Base-by-base conservation (phyloP, 2,329 filamentous ascomycete genomes). In the Calycina herbarum region DNA sequence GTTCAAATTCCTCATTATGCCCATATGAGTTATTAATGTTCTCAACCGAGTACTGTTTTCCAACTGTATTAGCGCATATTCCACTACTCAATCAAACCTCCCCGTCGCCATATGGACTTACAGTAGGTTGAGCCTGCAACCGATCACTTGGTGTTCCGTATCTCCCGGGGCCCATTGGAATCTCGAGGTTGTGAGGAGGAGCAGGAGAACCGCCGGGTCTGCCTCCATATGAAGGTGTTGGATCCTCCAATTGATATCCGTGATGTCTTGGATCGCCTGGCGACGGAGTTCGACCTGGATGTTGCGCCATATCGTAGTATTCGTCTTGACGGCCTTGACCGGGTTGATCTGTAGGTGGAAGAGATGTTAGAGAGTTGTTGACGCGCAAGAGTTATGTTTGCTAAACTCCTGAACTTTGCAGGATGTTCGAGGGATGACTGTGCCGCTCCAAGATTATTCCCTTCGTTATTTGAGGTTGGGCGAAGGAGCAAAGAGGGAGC, bases 241-340 rank as follows among this genome's bases (percentile, higher is more conserved):
- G 86, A 77, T 96, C 91, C 57, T 95, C 89, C 58, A 96, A 84
- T 76, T 96, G 91, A 77, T 97, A 96, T 70, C 89, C 86, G 72
- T 89, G 86, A 66, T 86, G 86, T 17, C 90, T 80, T 33, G 90
- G 91, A 70, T 92, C 89, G 59, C 87, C 89, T 40, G 92, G 92
- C 58, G 92, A 95, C 62, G 92, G 91, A 64, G 91, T 87, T 71
- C 89, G 86, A 77, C 84, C 82, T 71, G 83, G 71, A 69, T 73
- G 77, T 71, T 79, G 81, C 74, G 87, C 83, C 86, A 88, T 88
- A 76, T 85, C 82, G 79, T 86, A 86, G 73, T 86, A 86, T 70
- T 86, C 81, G 79, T 88, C 82, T 80, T 87, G 85, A 83, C 72
- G 69, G 69, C 71, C 69, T 64, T 74, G 71, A 68, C 71, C 74